These are phyloP conservation scores for Schoenoplectus tabernaemontani DNA, from an alignment of 202 grass and related monocot species.

Conservation along the genomic window DNA sequence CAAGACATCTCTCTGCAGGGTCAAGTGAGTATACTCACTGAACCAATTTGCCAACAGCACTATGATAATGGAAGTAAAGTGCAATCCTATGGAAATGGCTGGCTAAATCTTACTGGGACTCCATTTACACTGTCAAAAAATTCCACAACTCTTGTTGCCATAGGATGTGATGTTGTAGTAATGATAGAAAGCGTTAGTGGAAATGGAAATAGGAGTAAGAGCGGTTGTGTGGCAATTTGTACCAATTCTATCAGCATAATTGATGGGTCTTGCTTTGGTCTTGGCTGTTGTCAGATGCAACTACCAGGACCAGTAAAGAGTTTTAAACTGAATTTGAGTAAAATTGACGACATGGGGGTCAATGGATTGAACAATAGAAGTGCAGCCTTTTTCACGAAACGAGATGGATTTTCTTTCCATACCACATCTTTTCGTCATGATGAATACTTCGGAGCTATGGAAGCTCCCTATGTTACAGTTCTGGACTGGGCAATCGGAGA, in stretches of 20 bases:
- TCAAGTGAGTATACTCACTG: neutral
- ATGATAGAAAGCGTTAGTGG: neutral
- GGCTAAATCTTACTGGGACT: conserved; percentile 15
- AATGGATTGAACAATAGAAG: neutral
- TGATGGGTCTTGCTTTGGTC: conserved; percentile 26
- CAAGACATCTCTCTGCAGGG: neutral
- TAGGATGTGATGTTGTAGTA: conserved; percentile 39
- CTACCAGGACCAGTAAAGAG: conserved; percentile 7
- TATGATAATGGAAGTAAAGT: neutral
- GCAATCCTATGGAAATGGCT: neutral
- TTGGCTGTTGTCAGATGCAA: conserved; percentile 41
- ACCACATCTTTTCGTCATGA: neutral
- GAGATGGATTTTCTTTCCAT: neutral
- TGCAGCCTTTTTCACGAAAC: neutral
- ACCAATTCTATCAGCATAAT: neutral
- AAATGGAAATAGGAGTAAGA: neutral
- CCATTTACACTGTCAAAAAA: conserved; percentile 33
- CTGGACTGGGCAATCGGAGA: conserved; percentile 37
- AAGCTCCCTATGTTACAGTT: neutral
- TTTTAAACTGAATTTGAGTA: neutral
- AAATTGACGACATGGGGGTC: neutral
- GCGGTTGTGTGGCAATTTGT: conserved; percentile 42
- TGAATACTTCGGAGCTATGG: neutral
- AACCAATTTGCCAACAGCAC: neutral
- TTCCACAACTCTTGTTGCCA: conserved; percentile 18